These are phyloP conservation scores for Aspergillus pseudoviridinutans DNA, from an alignment of 2,329 filamentous ascomycete species.

Conservation along the genomic window DNA sequence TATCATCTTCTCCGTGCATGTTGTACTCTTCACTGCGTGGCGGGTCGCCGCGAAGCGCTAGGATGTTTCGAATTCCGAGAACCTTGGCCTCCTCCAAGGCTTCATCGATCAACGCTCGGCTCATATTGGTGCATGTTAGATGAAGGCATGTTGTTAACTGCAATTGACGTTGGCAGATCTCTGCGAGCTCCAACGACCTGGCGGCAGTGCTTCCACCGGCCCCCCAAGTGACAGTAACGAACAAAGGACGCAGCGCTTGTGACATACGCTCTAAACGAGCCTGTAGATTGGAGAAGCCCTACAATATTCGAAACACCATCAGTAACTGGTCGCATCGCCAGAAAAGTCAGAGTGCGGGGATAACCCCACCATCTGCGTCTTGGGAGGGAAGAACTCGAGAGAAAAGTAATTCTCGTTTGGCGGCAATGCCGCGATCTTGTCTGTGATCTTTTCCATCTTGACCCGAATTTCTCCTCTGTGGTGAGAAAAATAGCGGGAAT, in stretches of 20 bases:
- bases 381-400: conserved; percentile 98
- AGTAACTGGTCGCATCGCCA: conserved; percentile 16
- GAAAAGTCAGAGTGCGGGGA: conserved; percentile 19
- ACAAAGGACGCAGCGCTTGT: conserved; percentile 81
- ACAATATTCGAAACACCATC: conserved; percentile 14
- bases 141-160: conserved; percentile 93
- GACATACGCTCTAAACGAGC: conserved; percentile 94
- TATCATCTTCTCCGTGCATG: conserved; percentile 57
- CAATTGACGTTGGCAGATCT: conserved; percentile 88
- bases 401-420: conserved; percentile 83
- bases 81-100: conserved; percentile 86
- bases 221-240: conserved; percentile 97
- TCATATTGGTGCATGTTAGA: conserved; percentile 98
- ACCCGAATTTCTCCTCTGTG: conserved; percentile 3
- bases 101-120: conserved; percentile 75
- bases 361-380: conserved; percentile 72
- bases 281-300: conserved; percentile 88
- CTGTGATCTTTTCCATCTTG: conserved; percentile 80
- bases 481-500: conserved; percentile 14
- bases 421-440: conserved; percentile 89
- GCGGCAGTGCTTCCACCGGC: conserved; percentile 87
- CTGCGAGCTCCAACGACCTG: conserved; percentile 90
- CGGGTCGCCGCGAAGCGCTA: conserved; percentile 87
- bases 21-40: conserved; percentile 85
- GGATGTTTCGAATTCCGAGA: conserved; percentile 86